Evolutionary conservation across 106 monocot genomes (phyloP), one percentile per base, ranked within the genome.

Genomic region (Triglochin maritima): DNA sequence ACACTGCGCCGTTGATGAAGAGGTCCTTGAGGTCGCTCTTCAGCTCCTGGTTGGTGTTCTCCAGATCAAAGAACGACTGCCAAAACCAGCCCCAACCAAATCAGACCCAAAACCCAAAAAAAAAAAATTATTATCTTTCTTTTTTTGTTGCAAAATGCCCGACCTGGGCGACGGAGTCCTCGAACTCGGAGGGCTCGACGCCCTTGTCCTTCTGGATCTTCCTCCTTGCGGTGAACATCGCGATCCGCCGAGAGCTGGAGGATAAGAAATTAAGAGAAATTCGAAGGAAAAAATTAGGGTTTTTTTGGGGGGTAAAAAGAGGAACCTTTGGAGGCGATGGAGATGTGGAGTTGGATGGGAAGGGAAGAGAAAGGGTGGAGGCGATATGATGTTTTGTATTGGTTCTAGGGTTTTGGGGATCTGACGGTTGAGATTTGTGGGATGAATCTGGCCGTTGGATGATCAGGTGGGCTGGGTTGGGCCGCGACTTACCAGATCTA

Each of bases 1-100:
- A 93, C 93, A 82, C 42, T 50, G 89, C 89, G 3, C 78, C 76
- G 58, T 84, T 93, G 47, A 93, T 89, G 76, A 69, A 89, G 50
- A 93, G 89, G 72, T 93, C 93, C 54, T 93, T 93, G 71, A 93
- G 56, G 29, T 93, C 93, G 53, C 89, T 89, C 86, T 89, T 93
- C 56, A 93, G 76, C 69, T 93, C 93, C 17, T 69, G 74, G 64
- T 86, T 93, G n/a, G 80, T 77, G 50, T 84, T 93, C 78, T 89
- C 88, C 79, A 93, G 69, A 59, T 93, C 93, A 51, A 7, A 29
- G 29, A 29, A 29, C 29, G 29, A 29, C 29, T 29, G 29, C 29
- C 29, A 29, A 29, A 29, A 29, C 29, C 29, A n/a, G n/a, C 29
- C 29, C 29, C 29, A 29, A 29, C 29, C 29, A 29, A 29, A 29